Conservation (phyloP, 371 early-diverging fungal genomes). For the Chytridiales sp. region DNA sequence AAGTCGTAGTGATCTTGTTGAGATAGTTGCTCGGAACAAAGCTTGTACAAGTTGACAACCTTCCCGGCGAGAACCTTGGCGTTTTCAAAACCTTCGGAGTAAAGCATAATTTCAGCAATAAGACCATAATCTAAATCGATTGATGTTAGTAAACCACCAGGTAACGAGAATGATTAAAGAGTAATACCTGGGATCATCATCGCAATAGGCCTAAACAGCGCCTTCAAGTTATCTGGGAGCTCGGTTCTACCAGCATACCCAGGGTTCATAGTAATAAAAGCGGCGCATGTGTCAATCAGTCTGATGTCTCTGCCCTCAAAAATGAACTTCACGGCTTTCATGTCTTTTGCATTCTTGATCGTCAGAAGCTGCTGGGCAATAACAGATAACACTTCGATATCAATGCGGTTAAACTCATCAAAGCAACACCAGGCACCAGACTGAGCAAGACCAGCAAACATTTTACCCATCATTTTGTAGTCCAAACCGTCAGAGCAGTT, state of each 20-base stretch:
- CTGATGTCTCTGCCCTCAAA: conserved; percentile 62
- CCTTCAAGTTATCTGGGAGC: conserved; percentile 61
- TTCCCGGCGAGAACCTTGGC: conserved; percentile 57
- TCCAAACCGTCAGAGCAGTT: conserved; percentile 64
- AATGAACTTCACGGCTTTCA: conserved; percentile 51
- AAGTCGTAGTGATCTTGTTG: conserved; percentile 65
- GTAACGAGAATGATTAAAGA: background rate
- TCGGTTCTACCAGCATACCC: conserved; percentile 62
- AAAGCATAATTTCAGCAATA: conserved; percentile 63
- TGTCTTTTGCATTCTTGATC: conserved; percentile 57
- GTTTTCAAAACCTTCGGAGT: conserved; percentile 61
- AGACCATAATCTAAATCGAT: conserved; percentile 50
- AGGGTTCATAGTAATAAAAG: conserved; percentile 64
- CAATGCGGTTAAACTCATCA: conserved; percentile 69
- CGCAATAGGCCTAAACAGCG: conserved; percentile 60
- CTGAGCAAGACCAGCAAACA: conserved; percentile 61
- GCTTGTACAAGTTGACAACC: conserved; percentile 60
- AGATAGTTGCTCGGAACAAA: conserved; percentile 61
- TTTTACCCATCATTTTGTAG: conserved; percentile 63
- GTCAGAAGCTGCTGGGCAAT: conserved; percentile 62
- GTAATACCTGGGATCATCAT: conserved; percentile 60
- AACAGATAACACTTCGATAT: conserved; percentile 59
- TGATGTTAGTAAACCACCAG: background rate
- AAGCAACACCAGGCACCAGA: conserved; percentile 64
- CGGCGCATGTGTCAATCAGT: conserved; percentile 56